Conservation (phyloP, 768 basidiomycete genomes). For the Scleroderma citrinum region DNA sequence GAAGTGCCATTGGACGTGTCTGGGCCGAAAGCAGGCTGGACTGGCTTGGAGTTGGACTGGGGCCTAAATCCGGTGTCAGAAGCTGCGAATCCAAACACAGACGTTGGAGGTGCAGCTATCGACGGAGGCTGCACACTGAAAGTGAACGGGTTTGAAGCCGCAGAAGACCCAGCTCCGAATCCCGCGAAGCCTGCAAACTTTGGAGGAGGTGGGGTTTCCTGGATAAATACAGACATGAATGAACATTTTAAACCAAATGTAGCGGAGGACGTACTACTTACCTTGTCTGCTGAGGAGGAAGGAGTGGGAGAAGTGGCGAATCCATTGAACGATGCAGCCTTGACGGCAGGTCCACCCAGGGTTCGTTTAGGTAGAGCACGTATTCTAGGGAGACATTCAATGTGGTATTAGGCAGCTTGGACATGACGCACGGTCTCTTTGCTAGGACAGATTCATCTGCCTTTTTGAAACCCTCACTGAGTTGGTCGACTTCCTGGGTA, state of each 20-base stretch:
- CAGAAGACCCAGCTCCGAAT: constrained; percentile 36
- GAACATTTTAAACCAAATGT: constrained; percentile 1
- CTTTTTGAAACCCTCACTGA: constrained; percentile 44
- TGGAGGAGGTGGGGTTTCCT: constrained; percentile 27
- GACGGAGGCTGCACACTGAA: constrained; percentile 29
- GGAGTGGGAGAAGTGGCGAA: constrained; percentile 14
- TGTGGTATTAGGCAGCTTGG: background rate
- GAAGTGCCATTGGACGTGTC: constrained; percentile 24
- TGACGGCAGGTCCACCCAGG: constrained; percentile 15
- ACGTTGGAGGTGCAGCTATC: constrained; percentile 5
- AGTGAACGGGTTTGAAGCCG: constrained; percentile 32
- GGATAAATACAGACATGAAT: background rate
- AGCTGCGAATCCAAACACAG: constrained; percentile 7
- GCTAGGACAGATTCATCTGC: constrained; percentile 55
- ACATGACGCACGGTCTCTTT: constrained; percentile 47
- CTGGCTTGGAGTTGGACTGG: constrained; percentile 2
- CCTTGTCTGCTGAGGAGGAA: constrained; percentile 18
- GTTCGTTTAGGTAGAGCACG: constrained; percentile 55
- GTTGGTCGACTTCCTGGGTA: constrained; percentile 36
- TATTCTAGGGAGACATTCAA: constrained; percentile 42
- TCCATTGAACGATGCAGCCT: constrained; percentile 18
- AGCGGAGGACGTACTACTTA: constrained; percentile 15
- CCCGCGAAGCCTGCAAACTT: constrained; percentile 51
- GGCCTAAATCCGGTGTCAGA: constrained; percentile 2
- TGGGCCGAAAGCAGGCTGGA: constrained; percentile 15